These are phyloP conservation scores for Biscutella laevigata DNA, from an alignment of 441 rosid species.

Conservation along the genomic window DNA sequence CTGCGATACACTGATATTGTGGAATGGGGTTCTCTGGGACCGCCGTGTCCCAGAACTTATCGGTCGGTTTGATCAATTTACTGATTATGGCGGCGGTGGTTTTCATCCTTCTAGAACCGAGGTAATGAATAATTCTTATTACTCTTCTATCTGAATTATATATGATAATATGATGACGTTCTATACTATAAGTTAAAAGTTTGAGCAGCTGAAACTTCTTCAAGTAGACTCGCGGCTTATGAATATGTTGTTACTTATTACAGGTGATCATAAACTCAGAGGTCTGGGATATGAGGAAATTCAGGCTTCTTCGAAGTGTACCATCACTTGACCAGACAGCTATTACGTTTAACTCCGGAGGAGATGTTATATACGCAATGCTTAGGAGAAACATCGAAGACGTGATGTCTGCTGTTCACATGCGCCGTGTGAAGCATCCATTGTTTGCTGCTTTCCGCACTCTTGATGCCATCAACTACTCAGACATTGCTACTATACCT, in stretches of 20 bases:
- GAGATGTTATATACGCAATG: conserved; percentile 92
- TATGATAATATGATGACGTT: too few relatives aligned
- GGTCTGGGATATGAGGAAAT: conserved; percentile 92
- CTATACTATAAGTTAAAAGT: not conserved
- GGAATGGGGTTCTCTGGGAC: conserved; percentile 96
- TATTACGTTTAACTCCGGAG: conserved; percentile 76
- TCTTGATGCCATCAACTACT: conserved; percentile 84
- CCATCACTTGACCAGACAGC: conserved; percentile 91
- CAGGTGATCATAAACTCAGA: conserved; percentile 95
- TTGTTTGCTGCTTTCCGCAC: conserved; percentile 86
- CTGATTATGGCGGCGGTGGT: conserved; percentile 97
- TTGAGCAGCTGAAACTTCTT: not conserved
- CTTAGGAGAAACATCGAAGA: conserved; percentile 93
- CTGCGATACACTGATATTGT: conserved; percentile 69
- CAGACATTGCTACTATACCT: conserved; percentile 84
- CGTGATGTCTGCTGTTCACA: conserved; percentile 77
- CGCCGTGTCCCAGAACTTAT: conserved; percentile 50
- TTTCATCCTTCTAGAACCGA: conserved; percentile 98
- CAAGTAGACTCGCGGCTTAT: conserved; percentile 7
- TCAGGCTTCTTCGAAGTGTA: conserved; percentile 79
- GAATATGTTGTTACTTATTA: not conserved
- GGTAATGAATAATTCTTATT: conserved; percentile 37
- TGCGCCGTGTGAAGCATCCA: conserved; percentile 86
- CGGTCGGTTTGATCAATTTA: conserved; percentile 81
- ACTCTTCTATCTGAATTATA: not conserved